Evolutionary conservation across 1,139 yeast species (phyloP).

Genomic region (Zygosaccharomyces pseudobailii): DNA sequence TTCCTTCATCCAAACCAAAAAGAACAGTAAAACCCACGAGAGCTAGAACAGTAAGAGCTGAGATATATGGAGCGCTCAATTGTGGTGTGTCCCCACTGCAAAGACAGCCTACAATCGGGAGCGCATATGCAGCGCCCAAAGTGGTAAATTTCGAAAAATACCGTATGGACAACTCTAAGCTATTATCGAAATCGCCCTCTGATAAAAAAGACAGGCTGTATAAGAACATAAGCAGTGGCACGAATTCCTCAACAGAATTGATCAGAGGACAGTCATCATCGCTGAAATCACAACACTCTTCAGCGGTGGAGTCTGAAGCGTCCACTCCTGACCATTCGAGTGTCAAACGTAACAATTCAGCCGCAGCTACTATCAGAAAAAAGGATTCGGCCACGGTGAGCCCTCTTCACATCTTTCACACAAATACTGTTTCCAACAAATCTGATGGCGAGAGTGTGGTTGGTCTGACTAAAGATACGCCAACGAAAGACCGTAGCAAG

Average conservation of each 20-base stretch:
- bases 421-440: slow-evolving; percentile 1
- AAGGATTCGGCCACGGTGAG: slow-evolving; percentile 5
- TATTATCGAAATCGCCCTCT: slow-evolving; percentile 4
- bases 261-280: not conserved
- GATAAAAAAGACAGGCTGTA: slow-evolving; percentile 2
- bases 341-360: slow-evolving; percentile 13
- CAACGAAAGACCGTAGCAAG: not conserved
- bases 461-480: not conserved
- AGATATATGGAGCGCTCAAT: slow-evolving; percentile 2
- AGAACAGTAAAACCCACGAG: not conserved
- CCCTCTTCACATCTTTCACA: not conserved
- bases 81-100: slow-evolving; percentile 1
- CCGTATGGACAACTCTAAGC: slow-evolving; percentile 15
- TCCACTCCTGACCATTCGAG: slow-evolving; percentile 10
- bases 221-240: slow-evolving; percentile 7
- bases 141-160: slow-evolving; percentile 22
- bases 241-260: slow-evolving; percentile 9
- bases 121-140: slow-evolving; percentile 1
- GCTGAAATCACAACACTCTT: slow-evolving; percentile 1
- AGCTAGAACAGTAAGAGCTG: slow-evolving; percentile 1
- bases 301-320: not conserved
- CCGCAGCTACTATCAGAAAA: slow-evolving; percentile 3
- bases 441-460: slow-evolving; percentile 1
- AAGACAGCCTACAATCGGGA: not conserved
- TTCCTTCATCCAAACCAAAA: not conserved